These are phyloP conservation scores for Saccharomycopsis sp. DNA, from an alignment of 805 yeast species.

Conservation along the genomic window DNA sequence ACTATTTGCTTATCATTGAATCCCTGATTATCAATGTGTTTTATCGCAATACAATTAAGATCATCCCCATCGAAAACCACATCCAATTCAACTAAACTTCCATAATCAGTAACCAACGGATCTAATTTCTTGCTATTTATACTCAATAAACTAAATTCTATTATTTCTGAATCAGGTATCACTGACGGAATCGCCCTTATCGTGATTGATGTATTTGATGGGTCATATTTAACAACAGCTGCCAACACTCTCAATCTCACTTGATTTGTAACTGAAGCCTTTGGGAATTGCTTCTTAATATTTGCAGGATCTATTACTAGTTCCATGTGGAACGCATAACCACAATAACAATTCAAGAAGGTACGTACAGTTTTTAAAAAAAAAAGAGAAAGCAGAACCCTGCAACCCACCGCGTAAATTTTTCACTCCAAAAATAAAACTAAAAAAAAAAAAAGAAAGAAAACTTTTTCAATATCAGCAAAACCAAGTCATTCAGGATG, in stretches of 20 bases:
- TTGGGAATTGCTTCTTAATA: conserved; percentile 1
- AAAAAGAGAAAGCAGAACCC: background rate
- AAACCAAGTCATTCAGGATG: background rate
- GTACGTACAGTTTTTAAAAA: background rate
- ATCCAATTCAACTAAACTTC: conserved; percentile 6
- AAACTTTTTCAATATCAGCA: background rate
- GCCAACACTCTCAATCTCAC: conserved; percentile 10
- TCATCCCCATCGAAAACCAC: conserved; percentile 8
- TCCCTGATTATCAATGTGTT: conserved; percentile 8
- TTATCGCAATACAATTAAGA: conserved; percentile 1
- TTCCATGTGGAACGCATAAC: conserved; percentile 3
- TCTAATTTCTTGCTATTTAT: background rate
- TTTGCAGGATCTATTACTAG: conserved; percentile 8
- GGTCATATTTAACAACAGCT: background rate
- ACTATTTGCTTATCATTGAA: conserved; percentile 4
- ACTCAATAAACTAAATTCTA: background rate
- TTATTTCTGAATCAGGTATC: background rate
- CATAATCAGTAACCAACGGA: background rate
- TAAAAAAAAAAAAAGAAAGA: background rate
- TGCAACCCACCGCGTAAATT: background rate
- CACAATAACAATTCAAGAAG: background rate
- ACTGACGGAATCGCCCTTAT: conserved; percentile 7
- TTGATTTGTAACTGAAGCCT: conserved; percentile 2
- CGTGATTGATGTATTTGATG: background rate
- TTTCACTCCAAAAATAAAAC: background rate